These are phyloP conservation scores for Excoecaria agallocha DNA, from an alignment of 345 rosid species.

Conservation along the genomic window DNA sequence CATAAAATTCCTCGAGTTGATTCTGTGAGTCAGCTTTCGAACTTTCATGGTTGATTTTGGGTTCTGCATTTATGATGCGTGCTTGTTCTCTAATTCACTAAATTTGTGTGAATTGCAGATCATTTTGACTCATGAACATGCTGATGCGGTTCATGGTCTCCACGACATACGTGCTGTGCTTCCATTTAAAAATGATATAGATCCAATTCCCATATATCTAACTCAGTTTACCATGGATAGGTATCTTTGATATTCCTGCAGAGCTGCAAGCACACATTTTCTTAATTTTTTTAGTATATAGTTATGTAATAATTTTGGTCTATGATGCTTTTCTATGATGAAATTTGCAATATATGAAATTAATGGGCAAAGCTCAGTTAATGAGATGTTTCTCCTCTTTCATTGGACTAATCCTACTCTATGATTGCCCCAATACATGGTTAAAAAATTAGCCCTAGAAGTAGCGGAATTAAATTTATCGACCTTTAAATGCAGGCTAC, in stretches of 20 bases:
- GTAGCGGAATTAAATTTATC: background rate
- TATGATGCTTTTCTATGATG: background rate
- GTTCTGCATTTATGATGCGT: too few relatives aligned
- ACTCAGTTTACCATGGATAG: slow-evolving; percentile 63
- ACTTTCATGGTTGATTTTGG: background rate
- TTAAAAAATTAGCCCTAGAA: background rate
- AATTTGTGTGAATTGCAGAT: slow-evolving; percentile 53
- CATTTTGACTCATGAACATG: slow-evolving; percentile 97
- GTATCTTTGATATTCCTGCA: slow-evolving; percentile 30
- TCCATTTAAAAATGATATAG: slow-evolving; percentile 73
- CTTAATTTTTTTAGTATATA: background rate
- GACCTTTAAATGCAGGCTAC: background rate
- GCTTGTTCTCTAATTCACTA: background rate
- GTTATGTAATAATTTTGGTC: background rate
- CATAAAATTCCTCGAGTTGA: slow-evolving; percentile 81
- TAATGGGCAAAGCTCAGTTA: background rate
- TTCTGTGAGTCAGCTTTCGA: slow-evolving; percentile 52
- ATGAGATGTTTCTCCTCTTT: background rate
- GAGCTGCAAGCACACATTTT: background rate
- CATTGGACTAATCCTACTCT: background rate
- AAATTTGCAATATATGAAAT: background rate
- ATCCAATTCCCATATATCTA: slow-evolving; percentile 63
- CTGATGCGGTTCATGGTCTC: slow-evolving; percentile 96
- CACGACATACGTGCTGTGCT: slow-evolving; percentile 89
- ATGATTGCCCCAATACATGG: background rate